Conservation (phyloP, 1,139 yeast genomes). For the Nakaseomyces sp. region DNA sequence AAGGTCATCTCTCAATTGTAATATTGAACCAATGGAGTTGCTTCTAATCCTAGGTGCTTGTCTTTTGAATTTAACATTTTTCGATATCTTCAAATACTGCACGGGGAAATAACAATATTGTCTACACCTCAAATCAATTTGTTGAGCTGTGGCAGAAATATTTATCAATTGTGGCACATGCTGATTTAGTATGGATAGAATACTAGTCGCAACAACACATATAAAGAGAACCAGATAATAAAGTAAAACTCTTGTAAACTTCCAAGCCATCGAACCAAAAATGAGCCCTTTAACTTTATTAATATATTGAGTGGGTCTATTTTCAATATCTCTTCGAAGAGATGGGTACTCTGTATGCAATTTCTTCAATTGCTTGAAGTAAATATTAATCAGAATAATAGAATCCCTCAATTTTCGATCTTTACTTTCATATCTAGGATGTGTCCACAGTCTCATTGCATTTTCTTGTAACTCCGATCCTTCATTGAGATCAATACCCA, state of each 20-base stretch:
- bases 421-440: slow-evolving; percentile 20
- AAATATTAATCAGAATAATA: slow-evolving; percentile 24
- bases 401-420: slow-evolving; percentile 16
- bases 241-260: background rate
- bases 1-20: slow-evolving; percentile 11
- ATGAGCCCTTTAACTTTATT: slow-evolving; percentile 1
- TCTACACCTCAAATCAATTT: slow-evolving; percentile 66
- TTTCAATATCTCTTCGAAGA: slow-evolving; percentile 3
- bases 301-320: background rate
- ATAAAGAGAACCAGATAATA: slow-evolving; percentile 16
- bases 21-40: slow-evolving; percentile 9
- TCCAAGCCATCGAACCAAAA: slow-evolving; percentile 1
- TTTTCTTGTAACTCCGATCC: slow-evolving; percentile 18
- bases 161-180: slow-evolving; percentile 33
- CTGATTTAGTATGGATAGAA: slow-evolving; percentile 35
- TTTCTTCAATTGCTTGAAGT: slow-evolving; percentile 18
- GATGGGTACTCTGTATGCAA: slow-evolving; percentile 18
- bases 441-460: slow-evolving; percentile 26
- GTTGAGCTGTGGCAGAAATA: slow-evolving; percentile 61
- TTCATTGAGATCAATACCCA: slow-evolving; percentile 6
- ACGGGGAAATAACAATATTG: slow-evolving; percentile 76
- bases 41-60: slow-evolving; percentile 31
- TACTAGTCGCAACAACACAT: slow-evolving; percentile 31
- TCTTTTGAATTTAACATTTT: slow-evolving; percentile 28
- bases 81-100: slow-evolving; percentile 55